Conservation (phyloP, 1,139 yeast genomes). For the Kodamaea suecica region DNA sequence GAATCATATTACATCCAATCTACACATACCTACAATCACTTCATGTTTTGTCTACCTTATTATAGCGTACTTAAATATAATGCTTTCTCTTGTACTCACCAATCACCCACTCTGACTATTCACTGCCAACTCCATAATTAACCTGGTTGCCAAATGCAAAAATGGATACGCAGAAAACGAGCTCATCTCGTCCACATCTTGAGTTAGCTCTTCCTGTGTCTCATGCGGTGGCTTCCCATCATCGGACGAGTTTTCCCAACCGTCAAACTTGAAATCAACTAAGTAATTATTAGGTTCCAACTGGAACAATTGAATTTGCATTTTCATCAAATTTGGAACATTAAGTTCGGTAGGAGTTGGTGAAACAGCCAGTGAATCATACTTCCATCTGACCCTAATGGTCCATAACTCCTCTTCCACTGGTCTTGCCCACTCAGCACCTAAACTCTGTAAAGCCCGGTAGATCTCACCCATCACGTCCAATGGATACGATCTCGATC, state of each 20-base stretch:
- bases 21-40: too few relatives aligned
- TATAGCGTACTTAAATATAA: too few relatives aligned
- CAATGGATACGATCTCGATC: conserved; percentile 92
- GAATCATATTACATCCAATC: too few relatives aligned
- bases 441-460: conserved; percentile 86
- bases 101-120: conserved; percentile 55
- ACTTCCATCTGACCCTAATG: conserved; percentile 93
- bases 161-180: conserved; percentile 94
- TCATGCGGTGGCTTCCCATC: conserved; percentile 13
- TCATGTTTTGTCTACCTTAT: too few relatives aligned
- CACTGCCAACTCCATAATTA: conserved; percentile 95
- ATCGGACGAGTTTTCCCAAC: conserved; percentile 64
- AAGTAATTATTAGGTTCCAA: conserved; percentile 92
- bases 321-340: conserved; percentile 83
- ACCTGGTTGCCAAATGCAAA: conserved; percentile 83
- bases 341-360: conserved; percentile 22
- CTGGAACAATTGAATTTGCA: conserved; percentile 95
- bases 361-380: conserved; percentile 38
- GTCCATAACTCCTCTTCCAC: conserved; percentile 95
- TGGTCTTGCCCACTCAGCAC: conserved; percentile 97
- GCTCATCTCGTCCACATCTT: conserved; percentile 64
- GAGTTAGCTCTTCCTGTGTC: conserved; percentile 21
- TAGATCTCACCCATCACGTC: conserved; percentile 99
- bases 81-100: too few relatives aligned
- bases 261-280: conserved; percentile 97